Percentiles rank a stretch among this genome's conserved stretches.
phyloP scores from a whole-genome alignment of 805 yeast genomes.

The Starmerella vaccinii region DNA sequence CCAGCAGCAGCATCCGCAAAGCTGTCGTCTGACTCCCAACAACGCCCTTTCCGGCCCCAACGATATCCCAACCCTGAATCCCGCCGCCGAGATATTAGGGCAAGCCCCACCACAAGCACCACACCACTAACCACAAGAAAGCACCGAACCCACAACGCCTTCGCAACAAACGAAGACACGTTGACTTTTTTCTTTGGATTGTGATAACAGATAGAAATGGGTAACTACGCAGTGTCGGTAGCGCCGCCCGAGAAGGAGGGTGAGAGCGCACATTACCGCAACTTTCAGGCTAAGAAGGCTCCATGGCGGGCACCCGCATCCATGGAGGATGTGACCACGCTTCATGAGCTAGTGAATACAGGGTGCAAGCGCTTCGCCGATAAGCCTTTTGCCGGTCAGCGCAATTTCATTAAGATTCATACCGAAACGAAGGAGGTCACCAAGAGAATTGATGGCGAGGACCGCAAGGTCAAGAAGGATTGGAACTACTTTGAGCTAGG shows the following conservation, averaged over 20 bases:
- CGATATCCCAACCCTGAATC: constrained; percentile 3
- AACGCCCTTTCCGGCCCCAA: constrained; percentile 1
- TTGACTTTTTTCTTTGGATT: background rate
- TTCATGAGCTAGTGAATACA: constrained; percentile 59
- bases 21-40: background rate
- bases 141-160: background rate
- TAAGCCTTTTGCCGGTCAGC: constrained; percentile 59
- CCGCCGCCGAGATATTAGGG: constrained; percentile 8
- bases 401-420: constrained; percentile 65
- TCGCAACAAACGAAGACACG: background rate
- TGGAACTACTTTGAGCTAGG: constrained; percentile 81
- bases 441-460: constrained; percentile 70
- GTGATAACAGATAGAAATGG: constrained; percentile 9
- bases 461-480: constrained; percentile 60
- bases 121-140: background rate
- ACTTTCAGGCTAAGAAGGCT: constrained; percentile 27
- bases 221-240: constrained; percentile 27
- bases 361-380: constrained; percentile 48
- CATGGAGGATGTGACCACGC: constrained; percentile 44
- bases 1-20: no score
- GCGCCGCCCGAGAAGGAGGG: constrained; percentile 29
- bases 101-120: constrained; percentile 1
- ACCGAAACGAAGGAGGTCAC: constrained; percentile 63
- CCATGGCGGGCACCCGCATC: constrained; percentile 54
- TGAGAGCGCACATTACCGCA: constrained; percentile 33